Conservation (phyloP, 257 asterid species). For the Cordia subcordata region DNA sequence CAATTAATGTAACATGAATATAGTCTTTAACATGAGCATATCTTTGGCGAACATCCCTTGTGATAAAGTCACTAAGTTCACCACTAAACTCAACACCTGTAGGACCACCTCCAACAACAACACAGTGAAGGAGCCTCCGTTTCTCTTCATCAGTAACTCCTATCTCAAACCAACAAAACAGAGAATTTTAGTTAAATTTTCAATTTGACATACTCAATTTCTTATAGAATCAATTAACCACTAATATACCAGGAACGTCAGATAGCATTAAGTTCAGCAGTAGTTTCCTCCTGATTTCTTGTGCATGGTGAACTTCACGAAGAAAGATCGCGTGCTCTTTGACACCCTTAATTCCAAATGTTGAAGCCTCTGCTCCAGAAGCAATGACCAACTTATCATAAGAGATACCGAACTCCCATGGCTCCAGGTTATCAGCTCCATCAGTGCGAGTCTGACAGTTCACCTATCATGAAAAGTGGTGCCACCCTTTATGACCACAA, state of each 20-base stretch:
- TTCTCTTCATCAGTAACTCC: conserved; percentile 88
- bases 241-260: conserved; percentile 73
- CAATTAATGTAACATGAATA: conserved; percentile 84
- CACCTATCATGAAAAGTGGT: conserved; percentile 30
- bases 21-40: conserved; percentile 88
- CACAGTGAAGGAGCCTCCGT: conserved; percentile 84
- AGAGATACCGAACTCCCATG: conserved; percentile 69
- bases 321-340: conserved; percentile 77
- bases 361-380: conserved; percentile 87
- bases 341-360: conserved; percentile 93
- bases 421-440: conserved; percentile 49
- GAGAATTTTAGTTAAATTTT: background rate
- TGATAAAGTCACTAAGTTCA: conserved; percentile 90
- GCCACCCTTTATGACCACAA: too few relatives aligned
- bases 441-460: conserved; percentile 76
- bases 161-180: conserved; percentile 22
- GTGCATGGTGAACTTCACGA: conserved; percentile 98
- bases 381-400: conserved; percentile 92
- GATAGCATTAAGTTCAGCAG: conserved; percentile 88
- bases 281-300: conserved; percentile 86
- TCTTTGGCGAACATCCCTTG: conserved; percentile 82
- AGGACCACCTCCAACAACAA: conserved; percentile 98
- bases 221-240: conserved; percentile 1
- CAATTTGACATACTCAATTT: background rate
- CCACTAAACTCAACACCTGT: conserved; percentile 99